Evolutionary conservation across 257 asterid genomes (phyloP).

Genomic region (Nyctanthes arbortristis): DNA sequence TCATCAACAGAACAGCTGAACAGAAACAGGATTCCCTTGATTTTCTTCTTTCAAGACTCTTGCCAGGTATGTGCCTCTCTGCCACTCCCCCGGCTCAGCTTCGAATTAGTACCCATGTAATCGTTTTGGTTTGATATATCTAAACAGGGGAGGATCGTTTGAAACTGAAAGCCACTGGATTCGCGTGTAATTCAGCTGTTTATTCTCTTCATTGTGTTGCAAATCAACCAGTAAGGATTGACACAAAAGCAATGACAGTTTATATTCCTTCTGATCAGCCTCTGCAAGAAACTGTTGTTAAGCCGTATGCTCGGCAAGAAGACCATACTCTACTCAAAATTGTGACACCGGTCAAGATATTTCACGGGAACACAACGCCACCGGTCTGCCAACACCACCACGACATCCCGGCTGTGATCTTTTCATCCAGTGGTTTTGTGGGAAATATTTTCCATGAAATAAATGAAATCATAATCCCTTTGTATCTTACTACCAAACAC

Average conservation of each 20-base stretch:
- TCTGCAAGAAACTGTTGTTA: slow-evolving; percentile 27
- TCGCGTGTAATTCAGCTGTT: slow-evolving; percentile 36
- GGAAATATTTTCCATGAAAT: slow-evolving; percentile 87
- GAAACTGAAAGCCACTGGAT: slow-evolving; percentile 43
- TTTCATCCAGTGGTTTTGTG: slow-evolving; percentile 77
- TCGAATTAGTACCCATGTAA: no score
- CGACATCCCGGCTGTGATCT: slow-evolving; percentile 67
- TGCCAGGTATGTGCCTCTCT: slow-evolving; percentile 29
- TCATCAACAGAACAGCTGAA: not conserved
- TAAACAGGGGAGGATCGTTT: slow-evolving; percentile 46
- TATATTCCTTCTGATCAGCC: slow-evolving; percentile 31
- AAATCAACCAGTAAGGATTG: slow-evolving; percentile 35
- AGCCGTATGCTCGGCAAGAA: slow-evolving; percentile 67
- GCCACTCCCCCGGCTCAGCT: not conserved
- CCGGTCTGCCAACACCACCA: slow-evolving; percentile 45
- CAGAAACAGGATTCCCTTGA: slow-evolving; percentile 25
- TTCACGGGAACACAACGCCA: slow-evolving; percentile 29
- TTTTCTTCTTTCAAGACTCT: slow-evolving; percentile 30
- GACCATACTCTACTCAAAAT: slow-evolving; percentile 38
- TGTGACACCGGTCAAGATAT: slow-evolving; percentile 50
- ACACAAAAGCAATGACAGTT: slow-evolving; percentile 47
- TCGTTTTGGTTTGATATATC: not conserved
- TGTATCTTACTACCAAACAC: slow-evolving; percentile 58
- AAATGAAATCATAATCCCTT: slow-evolving; percentile 75
- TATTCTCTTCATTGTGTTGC: slow-evolving; percentile 54